Conservation (phyloP, 768 basidiomycete genomes). For the Tulasnella sp. region DNA sequence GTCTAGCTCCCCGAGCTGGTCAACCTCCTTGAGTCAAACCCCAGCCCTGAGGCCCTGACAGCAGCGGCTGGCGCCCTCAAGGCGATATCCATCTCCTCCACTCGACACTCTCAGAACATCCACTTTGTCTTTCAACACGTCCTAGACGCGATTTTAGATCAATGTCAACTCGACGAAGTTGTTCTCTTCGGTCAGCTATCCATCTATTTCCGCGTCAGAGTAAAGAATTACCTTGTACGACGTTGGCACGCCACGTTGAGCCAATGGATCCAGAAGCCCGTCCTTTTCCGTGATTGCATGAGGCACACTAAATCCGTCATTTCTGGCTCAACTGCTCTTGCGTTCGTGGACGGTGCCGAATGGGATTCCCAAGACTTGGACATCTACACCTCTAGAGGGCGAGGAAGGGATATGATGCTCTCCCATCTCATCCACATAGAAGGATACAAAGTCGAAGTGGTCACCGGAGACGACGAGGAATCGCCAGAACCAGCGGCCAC, state of each 20-base stretch:
- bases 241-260: background rate
- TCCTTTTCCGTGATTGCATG: background rate
- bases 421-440: background rate
- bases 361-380: slow-evolving; percentile 15
- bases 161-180: background rate
- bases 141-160: slow-evolving; percentile 13
- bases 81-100: background rate
- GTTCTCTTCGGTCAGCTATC: background rate
- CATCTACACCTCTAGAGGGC: slow-evolving; percentile 1
- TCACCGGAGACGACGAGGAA: background rate
- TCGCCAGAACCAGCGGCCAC: background rate
- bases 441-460: background rate
- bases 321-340: slow-evolving; percentile 18
- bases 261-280: background rate
- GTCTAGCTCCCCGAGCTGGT: background rate
- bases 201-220: background rate
- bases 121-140: slow-evolving; percentile 7
- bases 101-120: background rate
- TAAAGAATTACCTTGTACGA: slow-evolving; percentile 1
- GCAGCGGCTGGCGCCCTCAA: background rate
- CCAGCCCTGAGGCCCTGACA: background rate
- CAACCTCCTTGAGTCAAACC: background rate
- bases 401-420: background rate
- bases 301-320: slow-evolving; percentile 31
- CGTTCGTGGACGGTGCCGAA: background rate